A percentile compares a stretch with the other conserved stretches of the same genome.
Evolutionary conservation across 73 alveolate species (phyloP).

Genomic region (Uronychia binucleata): DNA sequence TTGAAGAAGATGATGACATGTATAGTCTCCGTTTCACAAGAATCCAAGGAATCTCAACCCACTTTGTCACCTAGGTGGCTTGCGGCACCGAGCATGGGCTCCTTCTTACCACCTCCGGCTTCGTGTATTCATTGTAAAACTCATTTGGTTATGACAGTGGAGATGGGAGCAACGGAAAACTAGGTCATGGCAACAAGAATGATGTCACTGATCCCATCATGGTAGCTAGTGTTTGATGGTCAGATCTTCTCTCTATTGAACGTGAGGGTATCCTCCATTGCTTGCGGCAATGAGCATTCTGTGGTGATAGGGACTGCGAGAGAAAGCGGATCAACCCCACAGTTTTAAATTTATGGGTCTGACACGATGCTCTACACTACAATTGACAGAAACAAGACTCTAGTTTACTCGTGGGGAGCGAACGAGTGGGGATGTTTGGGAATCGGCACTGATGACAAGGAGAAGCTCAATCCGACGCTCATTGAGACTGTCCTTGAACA

Average conservation of each 20-base stretch:
- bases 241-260: constrained; percentile 23
- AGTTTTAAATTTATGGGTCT: constrained; percentile 29
- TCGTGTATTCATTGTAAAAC: constrained; percentile 77
- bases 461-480: constrained; percentile 27
- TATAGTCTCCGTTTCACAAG: constrained; percentile 9
- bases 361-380: constrained; percentile 39
- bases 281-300: constrained; percentile 38
- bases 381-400: constrained; percentile 35
- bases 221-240: background rate
- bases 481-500: constrained; percentile 37
- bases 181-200: constrained; percentile 72
- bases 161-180: constrained; percentile 47
- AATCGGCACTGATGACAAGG: constrained; percentile 17
- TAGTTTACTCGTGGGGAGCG: constrained; percentile 54
- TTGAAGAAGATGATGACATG: too few relatives aligned
- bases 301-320: constrained; percentile 45
- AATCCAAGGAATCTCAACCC: constrained; percentile 24
- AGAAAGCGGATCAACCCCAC: constrained; percentile 39
- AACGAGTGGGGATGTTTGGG: constrained; percentile 42
- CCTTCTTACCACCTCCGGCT: constrained; percentile 68
- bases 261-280: constrained; percentile 26
- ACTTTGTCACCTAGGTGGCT: constrained; percentile 53
- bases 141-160: constrained; percentile 12
- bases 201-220: constrained; percentile 73
- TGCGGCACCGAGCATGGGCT: constrained; percentile 79